Evolutionary conservation across 1,139 yeast species (phyloP), one percentile per base, ranked within the genome.

Genomic region (Pneumocystis murina): DNA sequence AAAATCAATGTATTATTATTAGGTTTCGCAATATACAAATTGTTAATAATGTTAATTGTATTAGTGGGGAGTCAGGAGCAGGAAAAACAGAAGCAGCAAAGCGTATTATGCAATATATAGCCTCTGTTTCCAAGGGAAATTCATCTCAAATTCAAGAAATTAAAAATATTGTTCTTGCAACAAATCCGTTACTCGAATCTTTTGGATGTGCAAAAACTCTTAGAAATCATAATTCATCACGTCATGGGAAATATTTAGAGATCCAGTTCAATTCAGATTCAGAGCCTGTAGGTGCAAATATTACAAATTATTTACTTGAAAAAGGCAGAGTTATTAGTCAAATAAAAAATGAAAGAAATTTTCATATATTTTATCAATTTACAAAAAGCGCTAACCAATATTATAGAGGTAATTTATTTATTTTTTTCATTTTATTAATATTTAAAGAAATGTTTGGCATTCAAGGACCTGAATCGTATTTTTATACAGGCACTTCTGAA

Each of bases 41-140:
- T 16, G 30, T 12, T 20, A 17, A 17, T 24, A 24, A 38, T n/a
- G 8, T 41, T 61, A n/a, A 39, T 30, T 20, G 17, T 30, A 6
- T 8, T 38, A 68, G 97, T 5, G 99, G 99, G 63, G 99, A 94
- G 74, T 89, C 97, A 0, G 99, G 99, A 67, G 98, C 99, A 1
- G 99, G 99, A 62, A 92, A 92, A 74, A 92, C 98, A 6, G 98
- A 92, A 75, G 97, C 98, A 24, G 98, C 98, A 57, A 92, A 92
- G 77, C 85, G 95, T 72, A 92, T 92, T 75, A 94, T 94, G 98
- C 97, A 94, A 75, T 94, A 94, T 73, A 87, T 94, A 70, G 96
- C 98, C 60, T 85, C 92, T 59, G 96, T 90, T 6, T 85, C 84
- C 28, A 74, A 79, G 36, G 75, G 80, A 2, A 72, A 82, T 12